phyloP scores from a whole-genome alignment of 768 basidiomycete genomes.

The Naganishia kalamii region DNA sequence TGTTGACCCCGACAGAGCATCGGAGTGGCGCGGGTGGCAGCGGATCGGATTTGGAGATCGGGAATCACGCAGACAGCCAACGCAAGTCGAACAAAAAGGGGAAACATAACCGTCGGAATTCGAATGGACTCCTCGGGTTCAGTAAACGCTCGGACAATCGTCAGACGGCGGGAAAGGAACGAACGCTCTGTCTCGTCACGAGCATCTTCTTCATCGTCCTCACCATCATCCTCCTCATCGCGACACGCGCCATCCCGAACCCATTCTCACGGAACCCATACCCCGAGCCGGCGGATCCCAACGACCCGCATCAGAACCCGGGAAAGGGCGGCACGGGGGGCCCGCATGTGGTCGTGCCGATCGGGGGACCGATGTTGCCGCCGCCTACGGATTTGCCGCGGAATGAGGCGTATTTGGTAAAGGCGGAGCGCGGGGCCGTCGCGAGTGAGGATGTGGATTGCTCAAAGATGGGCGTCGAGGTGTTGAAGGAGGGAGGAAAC shows the following conservation, averaged over 20 bases:
- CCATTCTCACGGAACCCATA: background rate
- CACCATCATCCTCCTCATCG: constrained; percentile 13
- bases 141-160: background rate
- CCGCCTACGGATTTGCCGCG: constrained; percentile 44
- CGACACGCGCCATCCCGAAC: constrained; percentile 1
- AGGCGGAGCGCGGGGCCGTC: constrained; percentile 73
- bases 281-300: background rate
- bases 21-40: background rate
- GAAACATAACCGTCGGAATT: constrained; percentile 10
- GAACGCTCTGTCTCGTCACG: constrained; percentile 4
- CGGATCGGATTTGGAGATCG: constrained; percentile 13
- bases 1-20: background rate
- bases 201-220: constrained; percentile 4
- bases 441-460: constrained; percentile 81
- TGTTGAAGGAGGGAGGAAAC: constrained; percentile 72
- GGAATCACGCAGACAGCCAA: background rate
- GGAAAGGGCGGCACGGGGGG: constrained; percentile 13
- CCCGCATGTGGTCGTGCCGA: constrained; percentile 22
- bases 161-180: background rate
- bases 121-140: constrained; percentile 3
- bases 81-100: constrained; percentile 1
- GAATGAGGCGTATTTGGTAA: constrained; percentile 58
- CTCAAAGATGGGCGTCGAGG: constrained; percentile 72
- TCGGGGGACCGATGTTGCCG: constrained; percentile 10
- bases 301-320: constrained; percentile 3